Evolutionary conservation across 371 early-diverging fungal species (phyloP), one percentile per base, ranked within the genome.

Genomic region (Circinella umbellata): DNA sequence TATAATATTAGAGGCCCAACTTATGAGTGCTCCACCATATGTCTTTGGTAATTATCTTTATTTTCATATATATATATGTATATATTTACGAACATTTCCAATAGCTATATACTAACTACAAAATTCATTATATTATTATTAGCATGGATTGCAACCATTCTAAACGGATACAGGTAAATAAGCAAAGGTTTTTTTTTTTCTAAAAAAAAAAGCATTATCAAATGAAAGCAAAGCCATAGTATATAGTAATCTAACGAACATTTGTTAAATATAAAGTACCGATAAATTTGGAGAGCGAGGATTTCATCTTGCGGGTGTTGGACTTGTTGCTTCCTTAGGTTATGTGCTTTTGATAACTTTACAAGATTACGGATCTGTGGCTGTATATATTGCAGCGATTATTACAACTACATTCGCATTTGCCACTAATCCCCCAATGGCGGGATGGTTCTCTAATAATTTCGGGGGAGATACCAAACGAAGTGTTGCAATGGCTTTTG

Each of bases 381-480:
- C 69, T 0, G 5, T 80, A 64, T 89, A 88, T 66, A 77, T 85
- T 62, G 80, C 84, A 57, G 80, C 87, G 38, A 77, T 78, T 36
- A 69, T 90, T 42, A 80, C 87, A 7, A 80, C 81, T 17, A 84
- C 34, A 75, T 86, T 34, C 88, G 89, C 11, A 72, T 86, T 61
- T 85, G 84, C 82, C 4, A 51, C 51, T 4, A 51, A 51, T n/a
- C 51, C 51, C 15, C 51, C 51, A 5, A 51, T 51, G 17, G 51
- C 51, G 14, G 5, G 17, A 13, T 51, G 8, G 8, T 51, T 66
- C 88, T 14, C 86, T 10, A 87, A 82, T 72, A 88, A 88, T 55
- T 80, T 88, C 61, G 87, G 86, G 65, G 90, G 90, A 0, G 84
- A 87, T 64, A 89, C 89, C 35, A 90, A 90, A 73, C 81, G 87